These are phyloP conservation scores for Aspergillus steynii DNA, from an alignment of 495 filamentous ascomycete genomes.

Conservation along the genomic window DNA sequence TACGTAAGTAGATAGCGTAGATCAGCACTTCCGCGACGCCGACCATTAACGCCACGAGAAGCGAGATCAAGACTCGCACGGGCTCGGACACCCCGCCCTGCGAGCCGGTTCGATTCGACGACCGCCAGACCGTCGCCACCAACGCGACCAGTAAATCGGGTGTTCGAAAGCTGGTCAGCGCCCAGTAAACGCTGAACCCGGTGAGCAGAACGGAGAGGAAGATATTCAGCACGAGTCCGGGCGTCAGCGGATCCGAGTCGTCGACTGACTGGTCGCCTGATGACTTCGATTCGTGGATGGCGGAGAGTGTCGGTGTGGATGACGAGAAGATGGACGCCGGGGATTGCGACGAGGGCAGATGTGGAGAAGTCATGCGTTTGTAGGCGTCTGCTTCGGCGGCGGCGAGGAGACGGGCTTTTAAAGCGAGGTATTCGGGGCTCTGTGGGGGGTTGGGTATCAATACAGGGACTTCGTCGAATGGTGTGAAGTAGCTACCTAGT, in stretches of 20 bases:
- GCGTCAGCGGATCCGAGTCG: slow-evolving; percentile 44
- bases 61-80: slow-evolving; percentile 39
- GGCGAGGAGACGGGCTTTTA: slow-evolving; percentile 81
- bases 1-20: slow-evolving; percentile 81
- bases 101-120: slow-evolving; percentile 30
- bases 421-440: slow-evolving; percentile 82
- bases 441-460: slow-evolving; percentile 38
- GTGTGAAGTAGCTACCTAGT: slow-evolving; percentile 6
- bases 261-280: slow-evolving; percentile 41
- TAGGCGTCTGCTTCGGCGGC: slow-evolving; percentile 80
- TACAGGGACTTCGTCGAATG: background rate
- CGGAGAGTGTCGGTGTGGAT: slow-evolving; percentile 31
- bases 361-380: slow-evolving; percentile 55
- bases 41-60: slow-evolving; percentile 55
- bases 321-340: slow-evolving; percentile 59
- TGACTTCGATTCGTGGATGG: slow-evolving; percentile 25
- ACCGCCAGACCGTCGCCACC: slow-evolving; percentile 46
- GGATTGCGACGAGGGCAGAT: slow-evolving; percentile 28
- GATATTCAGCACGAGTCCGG: slow-evolving; percentile 48
- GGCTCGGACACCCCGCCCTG: slow-evolving; percentile 29
- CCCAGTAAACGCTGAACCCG: slow-evolving; percentile 48
- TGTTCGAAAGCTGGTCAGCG: slow-evolving; percentile 56
- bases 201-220: slow-evolving; percentile 49
- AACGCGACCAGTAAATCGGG: slow-evolving; percentile 28
- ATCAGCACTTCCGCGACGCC: slow-evolving; percentile 85